Evolutionary conservation across 2,329 filamentous ascomycete species (phyloP), one percentile per base, ranked within the genome.

Genomic region (Fusarium hostae): DNA sequence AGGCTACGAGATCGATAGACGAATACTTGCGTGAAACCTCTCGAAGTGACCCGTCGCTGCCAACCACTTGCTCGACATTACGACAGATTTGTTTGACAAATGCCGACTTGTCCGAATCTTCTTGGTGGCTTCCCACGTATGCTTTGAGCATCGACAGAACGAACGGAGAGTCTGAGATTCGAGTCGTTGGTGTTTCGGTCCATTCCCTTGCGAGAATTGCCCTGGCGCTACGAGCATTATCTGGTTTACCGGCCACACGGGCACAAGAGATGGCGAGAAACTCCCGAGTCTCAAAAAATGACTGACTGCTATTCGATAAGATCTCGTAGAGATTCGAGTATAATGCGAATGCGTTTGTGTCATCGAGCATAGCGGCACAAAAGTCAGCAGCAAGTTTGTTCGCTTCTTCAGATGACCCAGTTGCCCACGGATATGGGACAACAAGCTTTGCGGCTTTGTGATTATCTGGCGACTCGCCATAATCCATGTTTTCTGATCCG

Each of bases 311-410:
- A 3, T 37, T 50, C n/a, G 50, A 20, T 18, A 75, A 35, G 20
- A 22, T n/a, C 8, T 35, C 41, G 34, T 69, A 59, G n/a, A 78
- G 72, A 9, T 55, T 28, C 6, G 34, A 39, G 52, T 75, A 76
- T 11, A 78, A 61, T 13, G n/a, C 5, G 26, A 69, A 74, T 32
- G 76, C 72, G 43, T 74, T 76, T 41, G 70, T 43, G n/a, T 76
- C 74, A 44, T 78, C 76, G 9, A 64, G 66, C 70, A 77, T 75
- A 43, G 72, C 68, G 30, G 68, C 68, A 30, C 66, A 74, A 47
- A 78, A 78, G 62, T 78, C 76, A 37, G 76, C 76, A 28, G 72
- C 68, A 40, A 76, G 72, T 59, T 76, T 77, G 43, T 50, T 72
- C 11, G 43, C 51, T n/a, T 72, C 63, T n/a, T 73, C 48, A 22